phyloP scores from a whole-genome alignment of 306 rosid species.

The Castanea sativa region DNA sequence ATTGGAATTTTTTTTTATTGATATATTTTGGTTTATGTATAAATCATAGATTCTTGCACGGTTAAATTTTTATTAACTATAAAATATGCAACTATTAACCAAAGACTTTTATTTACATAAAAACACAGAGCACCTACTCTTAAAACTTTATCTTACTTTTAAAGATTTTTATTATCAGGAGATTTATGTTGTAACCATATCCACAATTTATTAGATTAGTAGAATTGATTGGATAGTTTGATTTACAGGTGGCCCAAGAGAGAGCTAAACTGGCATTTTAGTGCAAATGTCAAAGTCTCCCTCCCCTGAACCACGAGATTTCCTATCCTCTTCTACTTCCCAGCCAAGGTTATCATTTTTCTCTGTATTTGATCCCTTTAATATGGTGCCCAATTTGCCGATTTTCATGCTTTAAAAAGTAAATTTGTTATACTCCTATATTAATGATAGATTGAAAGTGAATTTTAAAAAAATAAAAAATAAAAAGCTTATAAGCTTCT shows the following conservation, averaged over 20 bases:
- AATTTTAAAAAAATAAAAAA: background rate
- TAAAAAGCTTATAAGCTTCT: background rate
- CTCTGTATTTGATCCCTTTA: background rate
- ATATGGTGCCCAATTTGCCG: background rate
- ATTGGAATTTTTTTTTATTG: too few relatives aligned
- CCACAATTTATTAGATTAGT: background rate
- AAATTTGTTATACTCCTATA: background rate
- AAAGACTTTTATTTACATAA: background rate
- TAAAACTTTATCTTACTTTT: background rate
- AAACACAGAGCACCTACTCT: background rate
- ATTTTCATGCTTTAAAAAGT: background rate
- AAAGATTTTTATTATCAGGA: background rate
- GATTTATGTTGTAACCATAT: background rate
- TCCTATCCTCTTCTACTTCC: slow-evolving; percentile 39
- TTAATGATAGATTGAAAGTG: background rate
- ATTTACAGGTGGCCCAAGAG: slow-evolving; percentile 49
- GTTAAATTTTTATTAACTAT: background rate
- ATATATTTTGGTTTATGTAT: too few relatives aligned
- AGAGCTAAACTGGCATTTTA: slow-evolving; percentile 32
- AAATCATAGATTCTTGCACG: too few relatives aligned
- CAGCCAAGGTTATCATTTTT: slow-evolving; percentile 44
- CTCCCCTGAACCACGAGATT: slow-evolving; percentile 42
- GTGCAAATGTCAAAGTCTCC: slow-evolving; percentile 82
- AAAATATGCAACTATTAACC: background rate
- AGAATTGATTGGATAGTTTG: slow-evolving; percentile 11